phyloP scores from a whole-genome alignment of 441 rosid species.

The Isatis lusitanica region DNA sequence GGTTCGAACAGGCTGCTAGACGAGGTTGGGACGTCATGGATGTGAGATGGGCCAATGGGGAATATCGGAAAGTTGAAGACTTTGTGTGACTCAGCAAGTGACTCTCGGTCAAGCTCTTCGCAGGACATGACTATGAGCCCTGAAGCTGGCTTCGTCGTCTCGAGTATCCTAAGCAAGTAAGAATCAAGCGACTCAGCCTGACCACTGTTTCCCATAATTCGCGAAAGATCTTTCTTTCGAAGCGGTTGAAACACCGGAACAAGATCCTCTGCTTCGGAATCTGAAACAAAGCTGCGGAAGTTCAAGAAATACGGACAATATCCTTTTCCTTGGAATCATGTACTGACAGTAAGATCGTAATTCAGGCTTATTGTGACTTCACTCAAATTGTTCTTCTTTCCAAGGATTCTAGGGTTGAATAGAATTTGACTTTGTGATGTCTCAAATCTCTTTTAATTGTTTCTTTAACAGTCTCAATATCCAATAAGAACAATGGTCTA shows the following conservation, averaged over 20 bases:
- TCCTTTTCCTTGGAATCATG: not conserved
- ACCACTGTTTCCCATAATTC: conserved; percentile 9
- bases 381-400: too few relatives aligned
- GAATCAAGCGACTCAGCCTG: conserved; percentile 5
- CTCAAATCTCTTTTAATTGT: not conserved
- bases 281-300: conserved; percentile 16
- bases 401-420: too few relatives aligned
- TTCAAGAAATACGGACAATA: not conserved
- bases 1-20: conserved; percentile 36
- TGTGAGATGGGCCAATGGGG: conserved; percentile 33
- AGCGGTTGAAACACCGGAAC: conserved; percentile 36
- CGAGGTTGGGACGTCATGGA: conserved; percentile 22
- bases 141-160: conserved; percentile 32
- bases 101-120: conserved; percentile 38
- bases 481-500: not conserved
- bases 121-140: conserved; percentile 42
- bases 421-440: not conserved
- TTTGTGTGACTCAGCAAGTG: conserved; percentile 26
- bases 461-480: not conserved
- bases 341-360: not conserved
- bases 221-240: conserved; percentile 37
- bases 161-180: conserved; percentile 25
- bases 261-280: conserved; percentile 30
- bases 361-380: not conserved
- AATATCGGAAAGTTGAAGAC: conserved; percentile 27